Evolutionary conservation across 1,284 basidiomycete species (phyloP).

Genomic region (Cutaneotrichosporon mucoides): DNA sequence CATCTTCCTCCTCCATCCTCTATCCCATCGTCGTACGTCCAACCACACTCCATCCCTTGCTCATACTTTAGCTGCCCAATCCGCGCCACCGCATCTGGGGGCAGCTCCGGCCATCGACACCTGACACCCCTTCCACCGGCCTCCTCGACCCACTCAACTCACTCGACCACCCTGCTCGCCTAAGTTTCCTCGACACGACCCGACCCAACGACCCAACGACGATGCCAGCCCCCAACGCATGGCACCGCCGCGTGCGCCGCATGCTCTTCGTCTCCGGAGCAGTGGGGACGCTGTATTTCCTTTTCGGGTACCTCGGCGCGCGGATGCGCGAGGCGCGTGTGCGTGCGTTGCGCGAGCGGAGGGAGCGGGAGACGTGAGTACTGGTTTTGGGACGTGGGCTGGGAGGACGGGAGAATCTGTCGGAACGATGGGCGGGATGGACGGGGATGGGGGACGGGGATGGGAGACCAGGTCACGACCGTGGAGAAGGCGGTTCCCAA

Average conservation of each 20-base stretch:
- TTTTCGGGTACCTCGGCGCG: slow-evolving; percentile 34
- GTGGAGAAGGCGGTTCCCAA: too few relatives aligned
- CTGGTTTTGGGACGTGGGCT: too few relatives aligned
- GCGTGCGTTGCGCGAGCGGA: slow-evolving; percentile 33
- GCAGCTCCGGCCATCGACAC: too few relatives aligned
- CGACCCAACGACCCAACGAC: too few relatives aligned
- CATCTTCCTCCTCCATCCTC: too few relatives aligned
- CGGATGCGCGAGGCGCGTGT: slow-evolving; percentile 38
- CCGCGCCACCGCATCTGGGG: too few relatives aligned
- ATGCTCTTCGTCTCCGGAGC: slow-evolving; percentile 32
- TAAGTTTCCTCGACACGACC: background rate
- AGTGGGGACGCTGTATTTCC: slow-evolving; percentile 37
- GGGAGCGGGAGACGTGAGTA: slow-evolving; percentile 37
- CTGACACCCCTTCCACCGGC: too few relatives aligned
- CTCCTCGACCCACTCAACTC: background rate
- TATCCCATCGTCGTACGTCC: too few relatives aligned
- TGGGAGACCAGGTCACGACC: too few relatives aligned
- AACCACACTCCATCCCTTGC: too few relatives aligned
- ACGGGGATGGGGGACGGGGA: too few relatives aligned
- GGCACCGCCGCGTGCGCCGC: slow-evolving; percentile 36
- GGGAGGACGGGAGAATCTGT: background rate
- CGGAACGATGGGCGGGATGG: background rate
- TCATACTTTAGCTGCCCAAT: too few relatives aligned
- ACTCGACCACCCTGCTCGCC: background rate
- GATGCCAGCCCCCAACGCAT: slow-evolving; percentile 12